phyloP scores from a whole-genome alignment of 2,329 filamentous ascomycete species.

The Triangularia setosa region DNA sequence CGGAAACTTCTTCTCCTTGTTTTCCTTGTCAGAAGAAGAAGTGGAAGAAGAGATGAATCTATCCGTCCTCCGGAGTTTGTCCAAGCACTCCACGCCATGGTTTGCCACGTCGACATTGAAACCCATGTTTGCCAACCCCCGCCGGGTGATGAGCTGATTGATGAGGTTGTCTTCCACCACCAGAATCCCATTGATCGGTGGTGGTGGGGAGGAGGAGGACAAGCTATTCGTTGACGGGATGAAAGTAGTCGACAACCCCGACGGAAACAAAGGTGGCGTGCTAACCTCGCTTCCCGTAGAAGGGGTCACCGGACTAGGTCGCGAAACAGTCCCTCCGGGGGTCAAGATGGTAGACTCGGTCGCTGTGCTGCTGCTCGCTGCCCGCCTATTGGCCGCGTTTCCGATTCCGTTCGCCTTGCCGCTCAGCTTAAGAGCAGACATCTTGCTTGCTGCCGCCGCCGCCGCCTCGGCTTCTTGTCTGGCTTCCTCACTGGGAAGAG shows the following conservation, averaged over 20 bases:
- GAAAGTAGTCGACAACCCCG: constrained; percentile 12
- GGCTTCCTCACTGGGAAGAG: constrained; percentile 39
- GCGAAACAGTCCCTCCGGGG: not conserved
- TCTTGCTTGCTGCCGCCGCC: constrained; percentile 31
- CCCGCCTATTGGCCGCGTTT: constrained; percentile 16
- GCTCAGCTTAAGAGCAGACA: constrained; percentile 25
- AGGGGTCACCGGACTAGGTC: not conserved
- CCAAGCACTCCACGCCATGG: constrained; percentile 53
- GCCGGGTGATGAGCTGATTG: constrained; percentile 54
- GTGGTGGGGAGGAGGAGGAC: constrained; percentile 4
- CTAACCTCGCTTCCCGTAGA: not conserved
- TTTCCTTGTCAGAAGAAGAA: not conserved
- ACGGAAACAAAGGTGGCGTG: not conserved
- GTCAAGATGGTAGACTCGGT: not conserved
- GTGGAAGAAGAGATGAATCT: constrained; percentile 17
- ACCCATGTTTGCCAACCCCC: constrained; percentile 47
- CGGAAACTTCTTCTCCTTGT: constrained; percentile 29
- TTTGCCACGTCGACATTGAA: constrained; percentile 52
- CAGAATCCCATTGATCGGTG: constrained; percentile 41
- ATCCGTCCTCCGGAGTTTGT: constrained; percentile 39
- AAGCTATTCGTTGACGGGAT: constrained; percentile 8
- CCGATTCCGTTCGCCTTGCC: constrained; percentile 7
- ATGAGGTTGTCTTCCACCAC: constrained; percentile 60
- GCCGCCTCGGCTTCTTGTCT: constrained; percentile 39
- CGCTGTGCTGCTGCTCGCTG: constrained; percentile 17